Percentiles rank a stretch among this genome's conserved stretches.
phyloP scores from a whole-genome alignment of 1,139 yeast genomes.

The Taiozyma onychis region DNA sequence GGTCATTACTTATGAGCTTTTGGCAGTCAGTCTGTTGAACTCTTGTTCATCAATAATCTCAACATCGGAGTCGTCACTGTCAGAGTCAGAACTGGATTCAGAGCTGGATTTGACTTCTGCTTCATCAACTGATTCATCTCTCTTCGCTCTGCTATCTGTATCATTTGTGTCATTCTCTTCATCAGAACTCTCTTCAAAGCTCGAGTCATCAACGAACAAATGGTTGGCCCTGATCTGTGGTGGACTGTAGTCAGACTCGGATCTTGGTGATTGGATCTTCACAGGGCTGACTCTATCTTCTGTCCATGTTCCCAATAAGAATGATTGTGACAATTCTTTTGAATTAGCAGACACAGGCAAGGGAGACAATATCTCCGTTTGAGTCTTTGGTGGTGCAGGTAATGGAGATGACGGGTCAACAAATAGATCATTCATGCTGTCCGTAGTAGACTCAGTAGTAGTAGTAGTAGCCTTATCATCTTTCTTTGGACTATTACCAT shows the following conservation, averaged over 20 bases:
- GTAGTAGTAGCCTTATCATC: not conserved
- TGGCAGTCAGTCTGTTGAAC: not conserved
- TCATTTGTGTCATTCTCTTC: not conserved
- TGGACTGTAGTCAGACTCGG: not conserved
- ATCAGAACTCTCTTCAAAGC: conserved; percentile 14
- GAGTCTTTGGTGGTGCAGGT: not conserved
- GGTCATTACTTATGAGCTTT: not conserved
- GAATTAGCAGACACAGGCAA: not conserved
- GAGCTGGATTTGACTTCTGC: not conserved
- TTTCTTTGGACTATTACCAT: not conserved
- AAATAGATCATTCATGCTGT: not conserved
- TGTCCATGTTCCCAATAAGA: not conserved
- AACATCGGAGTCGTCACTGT: conserved; percentile 1
- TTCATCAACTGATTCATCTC: not conserved
- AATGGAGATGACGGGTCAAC: not conserved
- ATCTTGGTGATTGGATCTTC: not conserved
- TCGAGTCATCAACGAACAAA: not conserved
- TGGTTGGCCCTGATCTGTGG: not conserved
- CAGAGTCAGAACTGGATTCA: not conserved
- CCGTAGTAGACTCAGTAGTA: not conserved
- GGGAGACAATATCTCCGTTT: not conserved
- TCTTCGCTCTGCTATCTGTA: not conserved
- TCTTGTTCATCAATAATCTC: conserved; percentile 2
- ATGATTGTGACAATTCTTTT: not conserved
- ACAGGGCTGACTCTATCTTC: not conserved